These are phyloP conservation scores for Amanita rimosa DNA, from an alignment of 768 basidiomycete species.

Conservation along the genomic window DNA sequence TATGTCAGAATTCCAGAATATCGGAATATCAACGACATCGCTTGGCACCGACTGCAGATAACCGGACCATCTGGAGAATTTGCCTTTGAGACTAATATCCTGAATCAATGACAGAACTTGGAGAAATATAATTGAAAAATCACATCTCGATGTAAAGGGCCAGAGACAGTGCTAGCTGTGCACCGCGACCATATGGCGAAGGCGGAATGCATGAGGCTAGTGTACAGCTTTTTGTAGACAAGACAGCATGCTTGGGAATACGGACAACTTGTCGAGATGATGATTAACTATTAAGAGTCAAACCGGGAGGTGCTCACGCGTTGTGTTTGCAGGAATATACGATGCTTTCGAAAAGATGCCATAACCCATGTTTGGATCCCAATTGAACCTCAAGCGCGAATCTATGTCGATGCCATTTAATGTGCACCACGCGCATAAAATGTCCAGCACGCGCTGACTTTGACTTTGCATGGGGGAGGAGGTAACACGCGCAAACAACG, in stretches of 20 bases:
- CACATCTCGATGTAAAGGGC: constrained; percentile 60
- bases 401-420: constrained; percentile 36
- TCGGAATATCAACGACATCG: constrained; percentile 39
- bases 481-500: neutral
- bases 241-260: constrained; percentile 51
- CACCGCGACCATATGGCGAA: constrained; percentile 42
- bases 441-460: neutral
- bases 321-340: constrained; percentile 21
- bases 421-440: constrained; percentile 31
- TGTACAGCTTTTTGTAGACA: constrained; percentile 49
- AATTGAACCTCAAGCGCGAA: constrained; percentile 25
- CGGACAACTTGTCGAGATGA: constrained; percentile 35
- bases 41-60: constrained; percentile 59
- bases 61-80: constrained; percentile 45
- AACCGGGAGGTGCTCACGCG: constrained; percentile 24
- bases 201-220: constrained; percentile 31
- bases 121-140: constrained; percentile 4
- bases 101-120: neutral
- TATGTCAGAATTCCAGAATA: constrained; percentile 38
- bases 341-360: constrained; percentile 24
- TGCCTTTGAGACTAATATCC: constrained; percentile 31
- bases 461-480: neutral
- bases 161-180: constrained; percentile 49
- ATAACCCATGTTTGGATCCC: constrained; percentile 17
- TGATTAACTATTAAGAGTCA: constrained; percentile 3